phyloP scores from a whole-genome alignment of 164 flowering plant species.

The Vitis rupestris region DNA sequence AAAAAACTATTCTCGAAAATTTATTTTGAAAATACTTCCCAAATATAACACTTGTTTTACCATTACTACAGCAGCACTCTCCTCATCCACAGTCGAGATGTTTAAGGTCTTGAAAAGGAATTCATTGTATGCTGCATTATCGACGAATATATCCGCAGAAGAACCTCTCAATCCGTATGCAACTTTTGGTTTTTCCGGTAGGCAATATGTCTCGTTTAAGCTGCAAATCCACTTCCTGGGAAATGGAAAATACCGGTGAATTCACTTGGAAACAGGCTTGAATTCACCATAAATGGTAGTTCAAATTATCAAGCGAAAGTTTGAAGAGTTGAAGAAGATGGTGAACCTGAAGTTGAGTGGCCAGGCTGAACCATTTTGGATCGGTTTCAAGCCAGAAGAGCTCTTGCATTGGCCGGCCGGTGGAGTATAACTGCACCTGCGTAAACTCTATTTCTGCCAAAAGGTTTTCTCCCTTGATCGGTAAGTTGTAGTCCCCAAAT shows the following conservation, averaged over 20 bases:
- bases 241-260: background rate
- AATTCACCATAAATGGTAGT: too few species aligned
- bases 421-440: constrained; percentile 34
- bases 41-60: constrained; percentile 9
- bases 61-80: constrained; percentile 49
- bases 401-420: constrained; percentile 40
- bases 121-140: constrained; percentile 53
- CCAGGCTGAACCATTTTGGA: constrained; percentile 31
- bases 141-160: constrained; percentile 47
- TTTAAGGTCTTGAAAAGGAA: constrained; percentile 41
- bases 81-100: constrained; percentile 55
- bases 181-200: constrained; percentile 41
- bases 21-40: too few species aligned
- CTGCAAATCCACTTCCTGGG: constrained; percentile 45
- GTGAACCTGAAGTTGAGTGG: constrained; percentile 37
- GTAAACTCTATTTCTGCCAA: constrained; percentile 39
- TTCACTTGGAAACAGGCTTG: too few species aligned
- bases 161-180: constrained; percentile 43
- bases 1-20: too few species aligned
- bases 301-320: background rate
- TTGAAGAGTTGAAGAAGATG: background rate
- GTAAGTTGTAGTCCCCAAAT: constrained; percentile 43
- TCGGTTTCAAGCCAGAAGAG: constrained; percentile 46
- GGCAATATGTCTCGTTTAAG: constrained; percentile 42
- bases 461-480: constrained; percentile 40